A percentile compares a stretch with the other conserved stretches of the same genome.
Conservation (phyloP, 2,329 filamentous ascomycete species). For the Cercospora sp. region DNA sequence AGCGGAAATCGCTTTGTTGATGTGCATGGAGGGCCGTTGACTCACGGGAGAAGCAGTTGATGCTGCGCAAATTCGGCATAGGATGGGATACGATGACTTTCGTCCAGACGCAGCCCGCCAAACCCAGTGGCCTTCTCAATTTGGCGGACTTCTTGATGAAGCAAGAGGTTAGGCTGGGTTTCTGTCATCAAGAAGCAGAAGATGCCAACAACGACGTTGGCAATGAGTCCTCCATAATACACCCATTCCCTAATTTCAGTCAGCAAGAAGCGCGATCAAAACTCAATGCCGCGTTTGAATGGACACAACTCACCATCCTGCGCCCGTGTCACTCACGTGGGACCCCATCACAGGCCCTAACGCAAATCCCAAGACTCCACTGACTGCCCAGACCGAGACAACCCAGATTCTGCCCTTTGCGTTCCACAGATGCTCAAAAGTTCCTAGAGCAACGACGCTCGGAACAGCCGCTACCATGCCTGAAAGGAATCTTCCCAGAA, state of each 20-base stretch:
- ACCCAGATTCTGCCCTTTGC: slow-evolving; percentile 48
- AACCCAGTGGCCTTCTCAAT: slow-evolving; percentile 35
- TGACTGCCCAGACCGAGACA: slow-evolving; percentile 49
- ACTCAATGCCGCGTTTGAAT: not conserved
- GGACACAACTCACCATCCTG: slow-evolving; percentile 25
- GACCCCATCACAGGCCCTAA: slow-evolving; percentile 49
- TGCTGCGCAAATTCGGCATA: slow-evolving; percentile 31
- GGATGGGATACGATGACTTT: slow-evolving; percentile 46
- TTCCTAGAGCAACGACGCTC: slow-evolving; percentile 50
- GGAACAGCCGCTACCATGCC: slow-evolving; percentile 52
- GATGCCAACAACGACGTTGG: slow-evolving; percentile 39
- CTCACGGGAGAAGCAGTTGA: slow-evolving; percentile 11
- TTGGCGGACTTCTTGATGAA: slow-evolving; percentile 40
- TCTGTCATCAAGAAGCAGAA: slow-evolving; percentile 45
- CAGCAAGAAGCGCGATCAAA: not conserved
- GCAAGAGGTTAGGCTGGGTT: slow-evolving; percentile 48
- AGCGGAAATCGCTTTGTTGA: not conserved
- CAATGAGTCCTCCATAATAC: slow-evolving; percentile 46
- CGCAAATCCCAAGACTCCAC: slow-evolving; percentile 47
- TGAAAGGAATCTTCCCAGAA: slow-evolving; percentile 47
- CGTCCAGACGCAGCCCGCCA: slow-evolving; percentile 36
- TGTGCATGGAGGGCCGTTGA: not conserved
- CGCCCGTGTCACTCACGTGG: slow-evolving; percentile 18
- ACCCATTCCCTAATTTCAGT: slow-evolving; percentile 46
- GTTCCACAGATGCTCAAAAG: slow-evolving; percentile 49